A percentile compares a stretch with the other conserved stretches of the same genome.
phyloP scores from a whole-genome alignment of 108 stramenopile genomes.

The Cyclotella cryptica region DNA sequence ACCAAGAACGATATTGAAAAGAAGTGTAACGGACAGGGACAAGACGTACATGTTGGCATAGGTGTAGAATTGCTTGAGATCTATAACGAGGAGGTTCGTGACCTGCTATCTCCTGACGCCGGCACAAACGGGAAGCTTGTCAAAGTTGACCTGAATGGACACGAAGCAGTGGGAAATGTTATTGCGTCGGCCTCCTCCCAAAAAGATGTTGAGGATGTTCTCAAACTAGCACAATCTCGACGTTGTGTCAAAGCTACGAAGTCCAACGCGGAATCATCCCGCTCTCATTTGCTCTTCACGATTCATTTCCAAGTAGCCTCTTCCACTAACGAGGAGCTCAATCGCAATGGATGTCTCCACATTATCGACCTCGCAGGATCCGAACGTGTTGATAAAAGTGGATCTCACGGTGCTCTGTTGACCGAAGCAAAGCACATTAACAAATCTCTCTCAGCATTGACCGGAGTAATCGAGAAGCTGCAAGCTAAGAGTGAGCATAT shows the following conservation, averaged over 20 bases:
- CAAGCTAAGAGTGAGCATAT: conserved; percentile 78
- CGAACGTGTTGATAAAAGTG: conserved; percentile 90
- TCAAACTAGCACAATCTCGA: conserved; percentile 66
- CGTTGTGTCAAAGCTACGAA: conserved; percentile 88
- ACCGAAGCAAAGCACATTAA: conserved; percentile 92
- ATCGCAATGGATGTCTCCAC: conserved; percentile 71
- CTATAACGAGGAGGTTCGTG: conserved; percentile 97
- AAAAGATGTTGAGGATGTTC: conserved; percentile 63
- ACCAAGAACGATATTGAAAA: conserved; percentile 67
- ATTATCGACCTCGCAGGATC: conserved; percentile 94
- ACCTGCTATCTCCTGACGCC: conserved; percentile 70
- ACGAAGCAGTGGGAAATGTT: conserved; percentile 78
- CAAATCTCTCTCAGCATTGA: conserved; percentile 70
- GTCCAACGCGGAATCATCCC: conserved; percentile 83
- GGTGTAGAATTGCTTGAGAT: conserved; percentile 95
- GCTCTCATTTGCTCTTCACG: conserved; percentile 88
- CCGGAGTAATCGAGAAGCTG: conserved; percentile 88
- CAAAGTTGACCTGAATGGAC: conserved; percentile 63
- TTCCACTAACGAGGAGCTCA: conserved; percentile 44
- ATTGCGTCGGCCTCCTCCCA: conserved; percentile 42
- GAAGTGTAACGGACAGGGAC: conserved; percentile 34
- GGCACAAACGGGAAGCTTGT: conserved; percentile 54
- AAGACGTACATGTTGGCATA: conserved; percentile 68
- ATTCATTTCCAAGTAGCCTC: conserved; percentile 70
- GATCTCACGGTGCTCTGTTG: conserved; percentile 71